These are phyloP conservation scores for Candida caryicola DNA, from an alignment of 805 yeast genomes.

Conservation along the genomic window DNA sequence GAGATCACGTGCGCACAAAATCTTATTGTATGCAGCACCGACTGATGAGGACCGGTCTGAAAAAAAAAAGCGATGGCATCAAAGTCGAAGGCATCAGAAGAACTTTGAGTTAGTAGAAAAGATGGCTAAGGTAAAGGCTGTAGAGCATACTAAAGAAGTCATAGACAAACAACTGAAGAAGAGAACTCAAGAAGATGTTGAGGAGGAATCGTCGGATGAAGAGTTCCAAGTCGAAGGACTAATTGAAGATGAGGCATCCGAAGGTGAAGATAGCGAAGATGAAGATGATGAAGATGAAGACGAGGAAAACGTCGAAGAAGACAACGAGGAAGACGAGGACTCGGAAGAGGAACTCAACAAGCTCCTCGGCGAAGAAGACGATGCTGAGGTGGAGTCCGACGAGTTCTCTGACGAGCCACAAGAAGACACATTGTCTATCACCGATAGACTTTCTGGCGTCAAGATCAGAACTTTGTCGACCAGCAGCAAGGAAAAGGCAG, in stretches of 20 bases:
- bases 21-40: too few relatives aligned
- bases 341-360: conserved; percentile 60
- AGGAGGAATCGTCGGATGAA: conserved; percentile 27
- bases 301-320: conserved; percentile 17
- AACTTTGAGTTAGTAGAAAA: conserved; percentile 1
- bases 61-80: conserved; percentile 2
- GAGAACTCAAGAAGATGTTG: conserved; percentile 16
- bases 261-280: conserved; percentile 20
- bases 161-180: conserved; percentile 9
- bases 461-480: conserved; percentile 51
- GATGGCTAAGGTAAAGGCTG: conserved; percentile 9
- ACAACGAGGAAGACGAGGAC: conserved; percentile 18
- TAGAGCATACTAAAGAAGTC: conserved; percentile 5
- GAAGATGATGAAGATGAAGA: conserved; percentile 12
- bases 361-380: conserved; percentile 53
- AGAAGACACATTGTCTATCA: conserved; percentile 47
- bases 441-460: conserved; percentile 54
- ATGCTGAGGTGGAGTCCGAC: conserved; percentile 40
- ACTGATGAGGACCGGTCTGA: conserved; percentile 4
- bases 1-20: conserved; percentile 2
- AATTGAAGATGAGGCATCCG: conserved; percentile 43
- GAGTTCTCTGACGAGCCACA: conserved; percentile 55
- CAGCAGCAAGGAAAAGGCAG: conserved; percentile 25
- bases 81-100: neutral
- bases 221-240: conserved; percentile 37